A percentile compares a stretch with the other conserved stretches of the same genome.
phyloP scores from a whole-genome alignment of 306 rosid genomes.

The Inga oerstediana region DNA sequence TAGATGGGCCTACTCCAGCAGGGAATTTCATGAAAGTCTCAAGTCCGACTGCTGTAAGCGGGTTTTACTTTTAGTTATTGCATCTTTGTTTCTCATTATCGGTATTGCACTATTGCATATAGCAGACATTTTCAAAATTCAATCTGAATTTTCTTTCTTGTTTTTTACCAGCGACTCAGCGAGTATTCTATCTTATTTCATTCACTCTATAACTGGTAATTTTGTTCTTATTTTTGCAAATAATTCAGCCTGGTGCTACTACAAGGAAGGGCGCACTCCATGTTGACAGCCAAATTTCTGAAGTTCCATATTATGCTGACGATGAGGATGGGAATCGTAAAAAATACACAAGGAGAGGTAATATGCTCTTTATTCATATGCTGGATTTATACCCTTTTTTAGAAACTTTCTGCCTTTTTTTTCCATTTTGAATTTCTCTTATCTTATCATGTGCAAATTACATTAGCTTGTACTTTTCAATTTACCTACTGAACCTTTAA shows the following conservation, averaged over 20 bases:
- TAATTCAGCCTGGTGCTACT: conserved; percentile 90
- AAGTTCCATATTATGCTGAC: conserved; percentile 88
- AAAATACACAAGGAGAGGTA: conserved; percentile 89
- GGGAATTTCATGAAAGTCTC: conserved; percentile 65
- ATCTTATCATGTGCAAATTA: conserved; percentile 20
- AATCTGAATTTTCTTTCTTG: conserved; percentile 11
- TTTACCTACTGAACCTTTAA: conserved; percentile 20
- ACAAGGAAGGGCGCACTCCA: conserved; percentile 79
- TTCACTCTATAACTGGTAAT: conserved; percentile 26
- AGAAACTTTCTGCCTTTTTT: not conserved
- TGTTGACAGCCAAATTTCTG: conserved; percentile 83
- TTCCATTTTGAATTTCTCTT: not conserved
- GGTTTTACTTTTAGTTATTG: conserved; percentile 27
- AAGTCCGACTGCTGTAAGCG: conserved; percentile 82
- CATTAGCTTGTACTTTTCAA: conserved; percentile 32
- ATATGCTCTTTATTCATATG: conserved; percentile 28
- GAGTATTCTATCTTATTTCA: conserved; percentile 14
- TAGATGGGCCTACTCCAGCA: conserved; percentile 68
- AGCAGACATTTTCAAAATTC: conserved; percentile 8
- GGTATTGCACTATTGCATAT: conserved; percentile 33
- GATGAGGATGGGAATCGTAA: conserved; percentile 88
- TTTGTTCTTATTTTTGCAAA: conserved; percentile 35
- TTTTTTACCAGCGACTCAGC: conserved; percentile 16
- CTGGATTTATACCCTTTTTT: not conserved
- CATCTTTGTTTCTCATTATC: conserved; percentile 25